Base-by-base conservation (phyloP, 768 basidiomycete species). In the Porpolomopsis calyptriformis region DNA sequence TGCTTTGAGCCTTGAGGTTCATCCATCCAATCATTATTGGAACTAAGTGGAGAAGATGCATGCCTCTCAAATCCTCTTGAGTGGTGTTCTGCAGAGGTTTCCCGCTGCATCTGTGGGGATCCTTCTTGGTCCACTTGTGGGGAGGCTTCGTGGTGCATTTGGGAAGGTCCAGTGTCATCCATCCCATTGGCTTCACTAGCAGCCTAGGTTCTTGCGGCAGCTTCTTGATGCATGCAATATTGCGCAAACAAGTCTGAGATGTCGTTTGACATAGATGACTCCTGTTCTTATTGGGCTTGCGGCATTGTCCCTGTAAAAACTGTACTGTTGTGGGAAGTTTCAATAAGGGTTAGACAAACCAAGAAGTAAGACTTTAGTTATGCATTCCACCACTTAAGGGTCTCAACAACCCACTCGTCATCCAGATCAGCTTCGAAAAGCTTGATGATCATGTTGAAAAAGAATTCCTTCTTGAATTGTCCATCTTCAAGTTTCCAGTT, bases 361-460 rank as follows among this genome's bases (percentile, higher is more conserved):
- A 31, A 31, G 29, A 31, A 31, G 7, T 31, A 14, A 31, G 7
- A 31, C 14, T 31, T 14, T 7, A 31, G 29, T 31, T 31, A 40
- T 45, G n/a, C 24, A 18, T 43, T 46, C 50, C 50, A 51, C 50
- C 50, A 51, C 24, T 38, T 23, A 24, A 51, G 39, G 11, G 47
- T 51, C 25, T 48, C 47, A 9, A 10, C 19, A 2, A 16, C 26
- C 50, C 50, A 51, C 26, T 19, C 40, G n/a, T 48, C 9, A 20
- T 47, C 47, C 18, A 25, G n/a, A 20, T 31, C 27, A 14, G 20
- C 16, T 19, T 52, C 40, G 26, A 52, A 52, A 10, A 52, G 48
- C 10, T 23, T 25, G 4, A 40, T 8, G 16, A 44, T 48, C 26
- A 24, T 23, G 18, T 29, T 8, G 26, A 44, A 51, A 20, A 51